Base-by-base conservation (phyloP, 2,329 filamentous ascomycete species). In the Knoxdaviesia capensis region DNA sequence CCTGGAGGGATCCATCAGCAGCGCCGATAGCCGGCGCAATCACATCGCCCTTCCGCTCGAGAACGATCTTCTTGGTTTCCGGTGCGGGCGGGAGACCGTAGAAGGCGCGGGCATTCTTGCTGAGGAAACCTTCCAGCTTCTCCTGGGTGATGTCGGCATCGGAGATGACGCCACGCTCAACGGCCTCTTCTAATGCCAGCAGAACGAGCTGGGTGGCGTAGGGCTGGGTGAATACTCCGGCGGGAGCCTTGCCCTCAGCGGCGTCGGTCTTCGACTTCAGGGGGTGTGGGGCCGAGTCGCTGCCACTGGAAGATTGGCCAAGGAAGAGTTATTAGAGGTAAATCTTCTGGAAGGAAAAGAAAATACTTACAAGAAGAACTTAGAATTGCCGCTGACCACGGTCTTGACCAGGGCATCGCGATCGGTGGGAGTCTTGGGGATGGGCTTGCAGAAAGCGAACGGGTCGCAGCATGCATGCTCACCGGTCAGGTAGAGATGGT, bases 221-320 rank as follows among this genome's bases (percentile, higher is more conserved):
- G 4, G 78, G 77, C 59, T 88, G 82, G 1, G 82, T 87, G 56
- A 85, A 88, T 37, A 87, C 80, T 5, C 82, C 82, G 0, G 82
- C 82, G 0, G 78, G 72, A 1, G 76, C 69, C 54, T 63, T 68
- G 39, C 64, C 65, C 40, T 61, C 66, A 41, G 54, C 53, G 6
- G 54, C 56, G 11, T 51, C 51, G 1, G 54, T 66, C 59, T 83
- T 83, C 45, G 69, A 67, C n/a, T 55, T 53, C 4, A 72, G 59
- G 7, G 69, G 68, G 53, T 83, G 78, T 34, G 77, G 77, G 38
- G 77, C 77, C 5, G 68, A 74, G 51, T 80, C 77, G 30, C 67
- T 77, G 44, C 66, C 66, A 47, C 59, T 64, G 38, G 6, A 7
- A 33, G 5, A 20, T 34, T 32, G 34, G 31, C 11, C 29, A 30